phyloP scores from a whole-genome alignment of 306 rosid species.

The Vigna radiata region DNA sequence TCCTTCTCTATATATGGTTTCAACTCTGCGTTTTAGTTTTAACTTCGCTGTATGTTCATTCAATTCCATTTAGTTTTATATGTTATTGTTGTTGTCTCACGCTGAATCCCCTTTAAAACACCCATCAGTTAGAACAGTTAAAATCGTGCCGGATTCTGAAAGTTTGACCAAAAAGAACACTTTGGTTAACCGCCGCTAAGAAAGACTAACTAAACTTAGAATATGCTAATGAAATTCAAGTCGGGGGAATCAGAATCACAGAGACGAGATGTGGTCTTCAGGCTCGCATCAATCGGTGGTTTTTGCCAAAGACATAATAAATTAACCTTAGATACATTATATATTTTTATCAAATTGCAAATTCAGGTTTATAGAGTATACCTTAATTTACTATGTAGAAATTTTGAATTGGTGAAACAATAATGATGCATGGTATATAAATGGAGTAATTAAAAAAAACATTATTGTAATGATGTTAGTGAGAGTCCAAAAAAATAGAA shows the following conservation, averaged over 20 bases:
- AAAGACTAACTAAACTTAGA: conserved; percentile 8
- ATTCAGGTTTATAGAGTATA: no score
- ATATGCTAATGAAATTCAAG: conserved; percentile 12
- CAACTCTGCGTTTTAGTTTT: no score
- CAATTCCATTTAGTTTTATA: no score
- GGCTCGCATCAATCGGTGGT: conserved; percentile 8
- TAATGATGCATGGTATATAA: conserved; percentile 34
- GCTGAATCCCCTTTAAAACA: no score
- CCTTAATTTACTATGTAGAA: no score
- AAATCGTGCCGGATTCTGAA: not conserved
- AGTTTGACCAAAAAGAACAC: conserved; percentile 14
- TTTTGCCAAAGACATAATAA: not conserved
- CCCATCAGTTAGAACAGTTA: no score
- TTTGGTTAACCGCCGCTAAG: not conserved
- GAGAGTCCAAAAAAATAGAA: not conserved
- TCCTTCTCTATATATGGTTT: no score
- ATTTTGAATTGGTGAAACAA: conserved; percentile 47
- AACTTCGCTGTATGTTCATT: no score
- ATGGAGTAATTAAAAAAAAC: no score
- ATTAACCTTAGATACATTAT: not conserved
- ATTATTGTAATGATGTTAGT: conserved; percentile 24
- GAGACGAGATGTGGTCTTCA: not conserved
- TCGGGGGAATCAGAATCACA: no score
- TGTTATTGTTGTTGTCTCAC: no score
- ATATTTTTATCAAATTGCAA: not conserved